A percentile compares a stretch with the other conserved stretches of the same genome.
These are phyloP conservation scores for Talaromyces sp. DNA, from an alignment of 2,329 filamentous ascomycete species.

Conservation along the genomic window DNA sequence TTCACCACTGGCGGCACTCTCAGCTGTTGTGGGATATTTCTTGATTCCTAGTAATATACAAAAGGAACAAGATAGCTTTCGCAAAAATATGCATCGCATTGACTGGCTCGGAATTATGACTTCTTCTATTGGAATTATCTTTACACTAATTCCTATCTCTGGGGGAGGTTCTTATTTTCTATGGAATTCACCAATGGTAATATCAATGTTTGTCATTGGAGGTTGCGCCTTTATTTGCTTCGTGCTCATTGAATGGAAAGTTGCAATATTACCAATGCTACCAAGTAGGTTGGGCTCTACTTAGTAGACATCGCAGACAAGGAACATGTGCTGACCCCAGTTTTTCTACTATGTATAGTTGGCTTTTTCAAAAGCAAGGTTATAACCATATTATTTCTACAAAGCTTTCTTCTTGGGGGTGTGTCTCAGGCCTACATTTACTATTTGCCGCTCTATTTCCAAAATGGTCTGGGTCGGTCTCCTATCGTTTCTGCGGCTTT, in stretches of 20 bases:
- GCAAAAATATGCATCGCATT: constrained; percentile 56
- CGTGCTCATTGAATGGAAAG: constrained; percentile 58
- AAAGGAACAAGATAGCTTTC: constrained; percentile 50
- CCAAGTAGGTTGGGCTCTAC: constrained; percentile 39
- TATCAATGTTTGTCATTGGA: constrained; percentile 61
- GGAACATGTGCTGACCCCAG: constrained; percentile 10
- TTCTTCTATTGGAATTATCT: constrained; percentile 59
- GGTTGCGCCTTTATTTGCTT: constrained; percentile 52
- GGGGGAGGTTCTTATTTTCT: constrained; percentile 61
- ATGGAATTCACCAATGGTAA: constrained; percentile 61
- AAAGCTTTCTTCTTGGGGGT: constrained; percentile 63
- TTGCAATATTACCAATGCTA: constrained; percentile 61
- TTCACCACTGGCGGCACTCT: constrained; percentile 53
- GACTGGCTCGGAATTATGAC: constrained; percentile 62
- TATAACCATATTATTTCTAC: constrained; percentile 58
- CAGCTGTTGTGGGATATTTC: constrained; percentile 52
- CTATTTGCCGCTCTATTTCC: constrained; percentile 64
- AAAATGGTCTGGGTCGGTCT: constrained; percentile 56
- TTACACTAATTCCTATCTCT: constrained; percentile 67
- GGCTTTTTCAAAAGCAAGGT: constrained; percentile 58
- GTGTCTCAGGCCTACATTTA: constrained; percentile 64
- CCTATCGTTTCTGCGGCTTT: constrained; percentile 55
- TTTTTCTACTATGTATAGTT: constrained; percentile 29
- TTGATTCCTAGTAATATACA: constrained; percentile 57
- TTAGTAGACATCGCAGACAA: too few species aligned